These are phyloP conservation scores for Cyberlindnera subsufficiens DNA, from an alignment of 805 yeast species.

Conservation along the genomic window DNA sequence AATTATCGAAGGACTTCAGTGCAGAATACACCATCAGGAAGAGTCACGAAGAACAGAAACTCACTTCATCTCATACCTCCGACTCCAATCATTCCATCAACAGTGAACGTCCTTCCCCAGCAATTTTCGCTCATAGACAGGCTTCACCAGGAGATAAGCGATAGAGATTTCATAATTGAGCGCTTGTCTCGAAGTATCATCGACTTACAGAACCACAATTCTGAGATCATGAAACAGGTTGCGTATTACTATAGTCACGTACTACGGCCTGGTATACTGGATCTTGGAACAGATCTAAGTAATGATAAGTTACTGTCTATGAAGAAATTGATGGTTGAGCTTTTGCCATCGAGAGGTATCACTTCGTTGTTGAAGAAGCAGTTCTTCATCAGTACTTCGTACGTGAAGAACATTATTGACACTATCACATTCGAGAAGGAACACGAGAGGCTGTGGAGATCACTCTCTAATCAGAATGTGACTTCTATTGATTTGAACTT, in stretches of 20 bases:
- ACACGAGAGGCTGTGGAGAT: constrained; percentile 12
- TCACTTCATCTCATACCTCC: no score
- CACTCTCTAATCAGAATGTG: constrained; percentile 4
- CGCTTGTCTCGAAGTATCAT: constrained; percentile 4
- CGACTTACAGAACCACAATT: constrained; percentile 5
- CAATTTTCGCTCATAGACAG: neutral
- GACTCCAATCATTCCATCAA: no score
- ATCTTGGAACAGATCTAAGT: constrained; percentile 1
- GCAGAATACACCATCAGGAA: no score
- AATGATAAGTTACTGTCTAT: constrained; percentile 2
- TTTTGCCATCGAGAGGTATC: constrained; percentile 10
- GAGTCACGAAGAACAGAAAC: no score
- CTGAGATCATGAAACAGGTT: constrained; percentile 8
- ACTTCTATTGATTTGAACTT: constrained; percentile 10
- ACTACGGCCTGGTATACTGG: constrained; percentile 1
- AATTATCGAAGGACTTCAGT: constrained; percentile 11
- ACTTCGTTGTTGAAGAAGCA: constrained; percentile 10
- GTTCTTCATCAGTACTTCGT: constrained; percentile 9
- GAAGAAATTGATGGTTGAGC: constrained; percentile 7
- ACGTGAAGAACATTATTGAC: constrained; percentile 5
- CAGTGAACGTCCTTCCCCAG: no score
- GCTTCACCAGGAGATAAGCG: neutral
- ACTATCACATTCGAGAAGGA: constrained; percentile 7
- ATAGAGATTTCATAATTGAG: constrained; percentile 2
- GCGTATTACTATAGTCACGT: constrained; percentile 4